These are phyloP conservation scores for Strobilomyces echinocephalus DNA, from an alignment of 768 basidiomycete genomes.

Conservation along the genomic window DNA sequence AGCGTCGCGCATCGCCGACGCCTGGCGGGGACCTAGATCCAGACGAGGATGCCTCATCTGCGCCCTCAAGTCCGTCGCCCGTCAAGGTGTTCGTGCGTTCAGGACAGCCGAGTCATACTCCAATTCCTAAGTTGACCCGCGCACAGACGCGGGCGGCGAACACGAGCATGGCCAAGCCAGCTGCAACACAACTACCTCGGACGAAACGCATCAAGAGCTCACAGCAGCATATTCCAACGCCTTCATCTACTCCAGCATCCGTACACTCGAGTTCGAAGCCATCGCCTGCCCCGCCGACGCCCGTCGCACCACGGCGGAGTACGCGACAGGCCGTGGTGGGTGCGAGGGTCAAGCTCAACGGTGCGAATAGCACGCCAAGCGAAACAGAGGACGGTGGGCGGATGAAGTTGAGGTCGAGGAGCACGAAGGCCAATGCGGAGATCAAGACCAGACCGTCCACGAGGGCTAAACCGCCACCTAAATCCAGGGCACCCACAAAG, in stretches of 20 bases:
- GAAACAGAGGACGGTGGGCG: slow-evolving; percentile 7
- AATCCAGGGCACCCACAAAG: slow-evolving; percentile 8
- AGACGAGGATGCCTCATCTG: slow-evolving; percentile 8
- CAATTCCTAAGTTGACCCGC: slow-evolving; percentile 6
- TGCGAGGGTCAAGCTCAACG: slow-evolving; percentile 9
- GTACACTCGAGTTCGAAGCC: slow-evolving; percentile 3
- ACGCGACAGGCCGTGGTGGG: slow-evolving; percentile 22
- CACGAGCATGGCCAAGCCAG: background rate
- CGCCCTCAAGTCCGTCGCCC: slow-evolving; percentile 29
- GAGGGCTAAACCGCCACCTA: slow-evolving; percentile 12
- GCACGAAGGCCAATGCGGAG: slow-evolving; percentile 4
- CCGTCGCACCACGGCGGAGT: slow-evolving; percentile 23
- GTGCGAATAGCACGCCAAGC: slow-evolving; percentile 1
- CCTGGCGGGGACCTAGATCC: background rate
- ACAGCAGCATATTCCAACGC: slow-evolving; percentile 23
- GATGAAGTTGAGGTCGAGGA: slow-evolving; percentile 21
- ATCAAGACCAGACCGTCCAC: slow-evolving; percentile 1
- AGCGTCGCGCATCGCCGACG: slow-evolving; percentile 8
- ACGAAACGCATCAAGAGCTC: slow-evolving; percentile 18
- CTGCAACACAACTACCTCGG: background rate
- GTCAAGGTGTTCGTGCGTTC: slow-evolving; percentile 22
- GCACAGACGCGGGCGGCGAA: slow-evolving; percentile 11
- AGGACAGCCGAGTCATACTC: background rate
- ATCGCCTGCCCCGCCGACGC: slow-evolving; percentile 16
- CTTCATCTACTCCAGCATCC: slow-evolving; percentile 19